Base-by-base conservation (phyloP, 192 early-diverging fungal genomes). In the Podochytrium sp. region DNA sequence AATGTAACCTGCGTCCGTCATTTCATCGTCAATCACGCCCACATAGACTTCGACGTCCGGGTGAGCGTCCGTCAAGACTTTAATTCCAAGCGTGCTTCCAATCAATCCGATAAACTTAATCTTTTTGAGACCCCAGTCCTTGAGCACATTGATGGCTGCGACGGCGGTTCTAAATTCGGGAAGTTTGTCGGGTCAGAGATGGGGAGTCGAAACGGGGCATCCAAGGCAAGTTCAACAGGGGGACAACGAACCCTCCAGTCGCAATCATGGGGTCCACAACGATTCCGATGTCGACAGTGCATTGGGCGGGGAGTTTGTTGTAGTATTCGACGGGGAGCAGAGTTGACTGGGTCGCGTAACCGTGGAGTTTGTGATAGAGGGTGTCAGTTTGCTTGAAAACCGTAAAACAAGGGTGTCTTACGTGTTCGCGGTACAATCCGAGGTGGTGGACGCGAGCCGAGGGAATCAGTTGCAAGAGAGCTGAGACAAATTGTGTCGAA, bases 241-340 rank as follows among this genome's bases (percentile, higher is more conserved):
- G 92, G 30, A 91, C 83, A 20, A 92, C 91, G 0, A 93, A 94
- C 25, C 81, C 91, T 49, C 90, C 91, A 0, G 94, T 95, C 12
- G 93, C 94, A 37, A 94, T 82, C 82, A 94, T 89, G 5, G 94
- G 94, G 74, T 95, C 94, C 1, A 95, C 65, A 33, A 94, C 82
- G 62, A 92, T 76, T 51, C 91, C 92, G 47, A 88, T 65, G 64
- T 93, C 89, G 7, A 91, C 83, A 25, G 84, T 82, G 60, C 90
- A 90, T 7, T 78, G 68, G n/a, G 77, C 68, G 4, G 94, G 94
- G 30, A 95, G 81, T 76, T 94, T 95, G 78, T 95, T 95, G 83
- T 93, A 95, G 80, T 95, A 95, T 77, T 95, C 94, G n/a, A 95
- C 92, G 4, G 94, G 94, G 71, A 90, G 87, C 42, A 94, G 82